Conservation (phyloP, 176 grass and related monocot genomes). For the Calamus simplicifolius region DNA sequence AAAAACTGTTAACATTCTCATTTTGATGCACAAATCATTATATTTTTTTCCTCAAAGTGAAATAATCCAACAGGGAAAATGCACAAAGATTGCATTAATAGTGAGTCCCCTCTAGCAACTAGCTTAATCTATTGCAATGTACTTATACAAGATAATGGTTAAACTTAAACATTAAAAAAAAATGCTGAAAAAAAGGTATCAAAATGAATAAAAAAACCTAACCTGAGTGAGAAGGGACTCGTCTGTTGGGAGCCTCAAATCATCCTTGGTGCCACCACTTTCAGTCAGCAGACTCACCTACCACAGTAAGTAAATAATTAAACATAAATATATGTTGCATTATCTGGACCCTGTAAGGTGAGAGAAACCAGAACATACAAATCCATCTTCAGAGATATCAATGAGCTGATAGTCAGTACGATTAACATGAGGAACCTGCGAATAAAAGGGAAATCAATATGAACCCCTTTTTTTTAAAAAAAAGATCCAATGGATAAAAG, state of each 20-base stretch:
- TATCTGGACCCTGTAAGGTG: too few species aligned
- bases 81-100: too few species aligned
- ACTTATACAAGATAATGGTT: too few species aligned
- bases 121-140: too few species aligned
- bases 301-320: background rate
- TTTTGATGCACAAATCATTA: too few species aligned
- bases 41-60: too few species aligned
- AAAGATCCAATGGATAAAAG: background rate
- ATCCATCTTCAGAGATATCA: constrained; percentile 20
- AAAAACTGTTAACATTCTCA: too few species aligned
- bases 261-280: constrained; percentile 17
- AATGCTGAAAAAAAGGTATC: too few species aligned
- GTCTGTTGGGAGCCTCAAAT: constrained; percentile 16
- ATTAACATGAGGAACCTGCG: constrained; percentile 13
- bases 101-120: too few species aligned
- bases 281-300: constrained; percentile 17
- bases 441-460: background rate
- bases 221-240: constrained; percentile 11
- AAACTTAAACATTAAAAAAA: too few species aligned
- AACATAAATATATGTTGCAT: background rate
- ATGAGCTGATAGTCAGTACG: constrained; percentile 22
- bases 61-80: too few species aligned
- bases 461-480: background rate
- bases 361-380: constrained; percentile 1
- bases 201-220: background rate